Evolutionary conservation across 2,329 filamentous ascomycete genomes (phyloP).

Genomic region (Fusarium sambucinum): DNA sequence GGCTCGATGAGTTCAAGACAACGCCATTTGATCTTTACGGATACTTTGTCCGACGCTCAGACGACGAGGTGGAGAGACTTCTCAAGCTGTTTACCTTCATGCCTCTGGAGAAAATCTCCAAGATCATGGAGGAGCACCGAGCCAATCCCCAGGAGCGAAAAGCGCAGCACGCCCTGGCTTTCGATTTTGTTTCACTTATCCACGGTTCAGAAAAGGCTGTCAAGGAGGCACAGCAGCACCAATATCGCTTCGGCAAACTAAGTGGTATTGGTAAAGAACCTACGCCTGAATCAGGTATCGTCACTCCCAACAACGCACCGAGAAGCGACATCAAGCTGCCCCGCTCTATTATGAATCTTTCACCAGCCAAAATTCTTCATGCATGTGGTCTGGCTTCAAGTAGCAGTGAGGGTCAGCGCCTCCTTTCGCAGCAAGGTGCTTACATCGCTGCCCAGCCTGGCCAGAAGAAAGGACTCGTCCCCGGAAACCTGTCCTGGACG

Average conservation of each 20-base stretch:
- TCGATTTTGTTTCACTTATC: constrained; percentile 82
- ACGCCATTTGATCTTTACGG: constrained; percentile 87
- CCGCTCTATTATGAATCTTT: constrained; percentile 65
- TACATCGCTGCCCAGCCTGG: constrained; percentile 70
- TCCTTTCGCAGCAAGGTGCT: constrained; percentile 66
- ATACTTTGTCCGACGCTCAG: constrained; percentile 86
- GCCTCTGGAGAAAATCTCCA: constrained; percentile 74
- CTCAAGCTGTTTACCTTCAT: constrained; percentile 93
- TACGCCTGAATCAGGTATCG: constrained; percentile 47
- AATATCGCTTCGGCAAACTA: constrained; percentile 60
- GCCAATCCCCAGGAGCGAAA: constrained; percentile 76
- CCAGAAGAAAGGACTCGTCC: constrained; percentile 57
- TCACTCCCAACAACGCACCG: constrained; percentile 62
- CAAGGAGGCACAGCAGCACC: constrained; percentile 69
- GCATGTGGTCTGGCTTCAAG: constrained; percentile 70
- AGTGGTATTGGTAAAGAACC: constrained; percentile 50
- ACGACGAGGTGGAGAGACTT: constrained; percentile 83
- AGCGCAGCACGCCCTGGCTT: constrained; percentile 86
- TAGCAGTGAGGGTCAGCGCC: constrained; percentile 68
- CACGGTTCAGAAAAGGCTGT: constrained; percentile 77
- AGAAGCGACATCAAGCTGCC: constrained; percentile 71
- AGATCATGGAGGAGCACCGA: constrained; percentile 75
- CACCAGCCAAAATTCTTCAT: constrained; percentile 69
- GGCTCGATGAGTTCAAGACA: constrained; percentile 87
- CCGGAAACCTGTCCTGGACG: constrained; percentile 69